Base-by-base conservation (phyloP, 2,329 filamentous ascomycete species). In the Colletotrichum orbiculare region DNA sequence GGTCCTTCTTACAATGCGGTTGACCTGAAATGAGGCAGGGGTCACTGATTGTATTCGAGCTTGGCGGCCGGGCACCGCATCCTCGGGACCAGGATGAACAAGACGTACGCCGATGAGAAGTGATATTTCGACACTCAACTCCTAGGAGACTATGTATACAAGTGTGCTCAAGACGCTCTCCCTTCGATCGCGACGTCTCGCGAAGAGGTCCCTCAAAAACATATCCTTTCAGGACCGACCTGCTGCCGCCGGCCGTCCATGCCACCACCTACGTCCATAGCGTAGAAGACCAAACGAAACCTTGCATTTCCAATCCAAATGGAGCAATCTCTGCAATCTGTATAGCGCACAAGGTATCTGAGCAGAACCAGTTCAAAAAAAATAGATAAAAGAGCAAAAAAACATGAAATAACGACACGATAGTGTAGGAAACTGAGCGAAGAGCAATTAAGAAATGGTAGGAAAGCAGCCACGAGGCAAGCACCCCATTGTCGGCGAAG, bases 281-380 rank as follows among this genome's bases (percentile, higher is more conserved):
- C 33, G 56, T 50, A 61, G 54, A 54, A 47, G 59, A 46, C 34
- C 43, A 41, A 42, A 62, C 48, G 11, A 60, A 34, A 62, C 7
- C 42, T 60, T 34, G 17, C 50, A 62, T 63, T 64, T 49, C 66
- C 49, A 67, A 39, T 43, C 35, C 25, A 25, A 25, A 25, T 25
- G 25, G 56, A 57, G 56, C 57, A 70, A 68, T 66, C 63, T 67
- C 54, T 63, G 64, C 71, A 77, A 72, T 78, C 73, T 77, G 76
- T 84, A 83, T 84, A 83, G 86, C 80, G 83, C 85, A 86, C 84
- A 86, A 86, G 83, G 84, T 86, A 86, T 86, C 82, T 82, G 81
- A 70, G 68, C 68, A 60, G 71, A 69, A 25, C 25, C 25, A 25
- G 66, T 65, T 57, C 68, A 66, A 64, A 59, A 59, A 56, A 73